Evolutionary conservation across 495 filamentous ascomycete species (phyloP).

Genomic region (Aspergillus bridgeri): DNA sequence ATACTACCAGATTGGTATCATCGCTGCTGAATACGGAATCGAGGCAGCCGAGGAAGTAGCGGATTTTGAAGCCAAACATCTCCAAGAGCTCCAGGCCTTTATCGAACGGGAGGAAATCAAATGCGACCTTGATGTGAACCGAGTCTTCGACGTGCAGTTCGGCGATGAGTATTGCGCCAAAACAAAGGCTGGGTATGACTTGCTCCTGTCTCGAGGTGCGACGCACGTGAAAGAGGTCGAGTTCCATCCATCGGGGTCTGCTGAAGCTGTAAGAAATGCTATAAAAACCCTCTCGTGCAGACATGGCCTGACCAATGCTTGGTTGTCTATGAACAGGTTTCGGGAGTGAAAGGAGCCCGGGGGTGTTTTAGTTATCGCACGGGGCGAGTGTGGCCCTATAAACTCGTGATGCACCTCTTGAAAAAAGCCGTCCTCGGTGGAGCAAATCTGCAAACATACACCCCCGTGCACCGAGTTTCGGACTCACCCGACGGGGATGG

Average conservation of each 20-base stretch:
- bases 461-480: slow-evolving; percentile 53
- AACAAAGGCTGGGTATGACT: slow-evolving; percentile 24
- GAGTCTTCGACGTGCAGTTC: slow-evolving; percentile 29
- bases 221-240: slow-evolving; percentile 15
- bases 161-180: slow-evolving; percentile 14
- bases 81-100: slow-evolving; percentile 23
- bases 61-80: slow-evolving; percentile 30
- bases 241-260: slow-evolving; percentile 15
- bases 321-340: slow-evolving; percentile 26
- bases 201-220: slow-evolving; percentile 18
- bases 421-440: slow-evolving; percentile 49
- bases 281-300: neutral
- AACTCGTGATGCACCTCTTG: slow-evolving; percentile 67
- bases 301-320: neutral
- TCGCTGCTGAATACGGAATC: slow-evolving; percentile 27
- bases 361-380: slow-evolving; percentile 40
- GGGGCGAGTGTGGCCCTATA: slow-evolving; percentile 72
- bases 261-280: slow-evolving; percentile 18
- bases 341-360: slow-evolving; percentile 46
- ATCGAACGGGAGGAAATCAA: slow-evolving; percentile 30
- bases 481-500: slow-evolving; percentile 16
- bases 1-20: slow-evolving; percentile 23
- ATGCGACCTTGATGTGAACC: slow-evolving; percentile 30
- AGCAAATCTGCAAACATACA: slow-evolving; percentile 78
- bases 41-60: slow-evolving; percentile 33